phyloP scores from a whole-genome alignment of 306 rosid genomes.

The Rosa multiflora region DNA sequence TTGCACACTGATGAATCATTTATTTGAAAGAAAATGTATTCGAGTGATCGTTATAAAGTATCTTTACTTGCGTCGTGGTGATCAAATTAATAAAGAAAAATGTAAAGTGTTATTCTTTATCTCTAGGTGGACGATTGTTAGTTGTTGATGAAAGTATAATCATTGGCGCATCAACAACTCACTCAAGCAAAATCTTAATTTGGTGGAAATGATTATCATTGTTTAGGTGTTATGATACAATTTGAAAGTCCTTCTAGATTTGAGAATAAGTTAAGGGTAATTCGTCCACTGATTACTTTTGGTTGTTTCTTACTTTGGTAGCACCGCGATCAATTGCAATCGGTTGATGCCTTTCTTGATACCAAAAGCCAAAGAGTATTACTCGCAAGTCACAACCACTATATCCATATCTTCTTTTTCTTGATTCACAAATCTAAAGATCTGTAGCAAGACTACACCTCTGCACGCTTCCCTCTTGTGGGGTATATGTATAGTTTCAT shows the following conservation, averaged over 20 bases:
- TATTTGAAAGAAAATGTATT: not conserved
- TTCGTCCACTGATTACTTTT: not conserved
- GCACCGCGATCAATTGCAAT: not conserved
- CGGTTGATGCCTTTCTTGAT: slow-evolving; percentile 12
- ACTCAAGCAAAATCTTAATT: not conserved
- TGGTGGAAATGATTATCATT: not conserved
- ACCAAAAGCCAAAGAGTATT: slow-evolving; percentile 13
- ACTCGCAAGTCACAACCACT: not conserved
- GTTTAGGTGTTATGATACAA: not conserved
- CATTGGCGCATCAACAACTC: not conserved
- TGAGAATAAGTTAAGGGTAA: not conserved
- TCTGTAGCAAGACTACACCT: not conserved
- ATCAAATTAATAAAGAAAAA: not conserved
- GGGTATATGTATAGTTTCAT: slow-evolving; percentile 17
- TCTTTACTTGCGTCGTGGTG: not conserved
- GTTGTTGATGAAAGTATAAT: not conserved
- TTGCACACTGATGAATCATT: not conserved
- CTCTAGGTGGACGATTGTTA: not conserved
- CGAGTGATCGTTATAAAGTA: not conserved
- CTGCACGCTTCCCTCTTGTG: slow-evolving; percentile 10
- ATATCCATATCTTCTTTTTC: not conserved
- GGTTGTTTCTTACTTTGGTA: not conserved
- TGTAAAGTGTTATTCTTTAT: not conserved
- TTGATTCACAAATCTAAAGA: not conserved
- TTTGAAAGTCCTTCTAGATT: not conserved